These are phyloP conservation scores for Globisporangium alternatum DNA, from an alignment of 352 stramenopile species.

Conservation along the genomic window DNA sequence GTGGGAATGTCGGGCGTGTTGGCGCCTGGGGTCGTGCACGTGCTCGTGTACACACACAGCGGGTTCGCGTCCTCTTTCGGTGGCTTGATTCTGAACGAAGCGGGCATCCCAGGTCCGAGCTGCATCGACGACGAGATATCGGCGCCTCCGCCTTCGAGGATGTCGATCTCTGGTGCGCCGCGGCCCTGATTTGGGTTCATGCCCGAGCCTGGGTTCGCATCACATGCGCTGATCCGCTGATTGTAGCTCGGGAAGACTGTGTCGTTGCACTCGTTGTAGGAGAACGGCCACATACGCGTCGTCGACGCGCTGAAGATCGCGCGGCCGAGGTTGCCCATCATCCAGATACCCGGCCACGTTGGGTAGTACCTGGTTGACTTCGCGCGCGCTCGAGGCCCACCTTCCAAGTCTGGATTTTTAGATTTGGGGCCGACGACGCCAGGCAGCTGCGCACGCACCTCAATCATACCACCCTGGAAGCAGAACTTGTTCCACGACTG, in stretches of 20 bases:
- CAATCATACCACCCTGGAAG: constrained; percentile 93
- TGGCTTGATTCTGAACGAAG: constrained; percentile 3
- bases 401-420: constrained; percentile 38
- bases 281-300: constrained; percentile 97
- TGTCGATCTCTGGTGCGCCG: constrained; percentile 94
- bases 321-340: no score
- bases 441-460: constrained; percentile 87
- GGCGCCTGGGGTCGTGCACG: constrained; percentile 39
- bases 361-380: constrained; percentile 63
- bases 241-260: constrained; percentile 71
- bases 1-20: constrained; percentile 54
- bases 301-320: constrained; percentile 50
- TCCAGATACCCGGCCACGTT: constrained; percentile 16
- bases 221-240: constrained; percentile 86
- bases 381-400: constrained; percentile 52
- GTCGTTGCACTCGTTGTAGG: constrained; percentile 90
- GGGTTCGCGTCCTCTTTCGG: constrained; percentile 18
- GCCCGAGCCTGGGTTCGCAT: constrained; percentile 87
- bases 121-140: constrained; percentile 68
- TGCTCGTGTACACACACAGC: constrained; percentile 37
- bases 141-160: constrained; percentile 88
- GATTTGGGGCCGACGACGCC: constrained; percentile 51
- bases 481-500: constrained; percentile 96
- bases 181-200: constrained; percentile 87
- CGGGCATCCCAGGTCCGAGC: constrained; percentile 43